A percentile compares a stretch with the other conserved stretches of the same genome.
These are phyloP conservation scores for Phytopythium litorale DNA, from an alignment of 352 stramenopile genomes.

Conservation along the genomic window DNA sequence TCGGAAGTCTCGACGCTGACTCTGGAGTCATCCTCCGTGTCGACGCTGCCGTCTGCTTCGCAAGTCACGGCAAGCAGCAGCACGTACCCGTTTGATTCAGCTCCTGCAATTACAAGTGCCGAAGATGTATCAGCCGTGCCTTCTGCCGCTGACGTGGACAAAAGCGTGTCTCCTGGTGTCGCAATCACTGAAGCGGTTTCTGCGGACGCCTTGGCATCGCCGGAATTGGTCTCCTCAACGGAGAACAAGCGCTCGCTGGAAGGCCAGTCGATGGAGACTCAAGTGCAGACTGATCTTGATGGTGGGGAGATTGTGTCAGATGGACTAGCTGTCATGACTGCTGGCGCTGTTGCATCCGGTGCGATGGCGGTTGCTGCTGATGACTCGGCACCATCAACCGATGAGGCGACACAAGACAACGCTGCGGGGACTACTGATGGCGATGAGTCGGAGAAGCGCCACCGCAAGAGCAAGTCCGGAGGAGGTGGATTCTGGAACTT, in stretches of 20 bases:
- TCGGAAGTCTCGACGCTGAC: not conserved
- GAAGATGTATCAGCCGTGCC: too few relatives aligned
- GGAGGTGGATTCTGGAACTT: constrained; percentile 21
- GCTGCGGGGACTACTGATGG: not conserved
- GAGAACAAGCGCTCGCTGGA: not conserved
- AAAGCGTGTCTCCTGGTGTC: not conserved
- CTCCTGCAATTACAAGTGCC: not conserved
- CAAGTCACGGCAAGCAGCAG: not conserved
- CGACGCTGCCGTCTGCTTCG: not conserved
- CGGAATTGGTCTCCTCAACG: not conserved
- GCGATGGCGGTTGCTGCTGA: not conserved
- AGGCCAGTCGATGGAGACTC: not conserved
- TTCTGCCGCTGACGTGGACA: not conserved
- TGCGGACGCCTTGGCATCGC: not conserved
- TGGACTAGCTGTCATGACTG: not conserved
- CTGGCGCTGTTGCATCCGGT: constrained; percentile 2
- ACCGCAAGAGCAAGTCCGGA: constrained; percentile 5
- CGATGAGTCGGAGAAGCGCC: constrained; percentile 7
- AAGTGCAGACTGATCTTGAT: not conserved
- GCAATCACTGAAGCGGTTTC: not conserved
- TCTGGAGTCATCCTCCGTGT: not conserved
- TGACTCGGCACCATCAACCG: not conserved
- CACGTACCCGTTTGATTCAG: not conserved
- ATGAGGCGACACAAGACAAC: not conserved
- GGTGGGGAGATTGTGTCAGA: not conserved